Evolutionary conservation across 305 asterid genomes (phyloP).

Genomic region (Fraxinus floribunda): DNA sequence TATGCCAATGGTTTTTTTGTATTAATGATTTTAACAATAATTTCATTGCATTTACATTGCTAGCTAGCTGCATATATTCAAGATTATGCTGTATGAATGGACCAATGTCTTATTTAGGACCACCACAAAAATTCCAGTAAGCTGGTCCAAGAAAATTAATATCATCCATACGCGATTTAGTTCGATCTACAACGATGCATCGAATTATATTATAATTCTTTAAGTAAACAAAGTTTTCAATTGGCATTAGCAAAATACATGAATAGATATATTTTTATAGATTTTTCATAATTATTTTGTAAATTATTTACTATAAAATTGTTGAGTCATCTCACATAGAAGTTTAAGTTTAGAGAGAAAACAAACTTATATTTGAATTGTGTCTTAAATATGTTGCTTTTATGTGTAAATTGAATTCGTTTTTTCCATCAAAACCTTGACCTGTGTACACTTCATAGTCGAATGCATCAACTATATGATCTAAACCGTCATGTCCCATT

Average conservation of each 20-base stretch:
- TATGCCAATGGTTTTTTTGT: conserved; percentile 20
- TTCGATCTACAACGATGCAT: neutral
- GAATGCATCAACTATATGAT: no score
- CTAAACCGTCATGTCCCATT: no score
- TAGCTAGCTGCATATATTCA: neutral
- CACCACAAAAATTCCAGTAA: conserved; percentile 18
- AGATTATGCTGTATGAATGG: conserved; percentile 15
- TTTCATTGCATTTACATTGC: conserved; percentile 26
- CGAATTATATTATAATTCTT: neutral
- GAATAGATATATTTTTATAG: neutral
- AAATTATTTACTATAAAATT: no score
- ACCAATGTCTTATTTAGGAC: conserved; percentile 23
- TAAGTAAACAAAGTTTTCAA: neutral
- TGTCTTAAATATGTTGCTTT: neutral
- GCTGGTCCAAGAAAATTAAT: conserved; percentile 17
- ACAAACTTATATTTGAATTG: neutral
- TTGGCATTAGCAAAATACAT: neutral
- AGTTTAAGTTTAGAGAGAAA: neutral
- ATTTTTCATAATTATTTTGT: no score
- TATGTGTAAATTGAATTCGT: no score
- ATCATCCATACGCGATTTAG: neutral
- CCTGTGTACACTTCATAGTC: no score
- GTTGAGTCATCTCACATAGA: neutral
- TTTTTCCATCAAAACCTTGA: no score
- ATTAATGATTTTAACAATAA: conserved; percentile 26